Evolutionary conservation across 441 rosid genomes (phyloP).

Genomic region (Bruguiera hainesii): DNA sequence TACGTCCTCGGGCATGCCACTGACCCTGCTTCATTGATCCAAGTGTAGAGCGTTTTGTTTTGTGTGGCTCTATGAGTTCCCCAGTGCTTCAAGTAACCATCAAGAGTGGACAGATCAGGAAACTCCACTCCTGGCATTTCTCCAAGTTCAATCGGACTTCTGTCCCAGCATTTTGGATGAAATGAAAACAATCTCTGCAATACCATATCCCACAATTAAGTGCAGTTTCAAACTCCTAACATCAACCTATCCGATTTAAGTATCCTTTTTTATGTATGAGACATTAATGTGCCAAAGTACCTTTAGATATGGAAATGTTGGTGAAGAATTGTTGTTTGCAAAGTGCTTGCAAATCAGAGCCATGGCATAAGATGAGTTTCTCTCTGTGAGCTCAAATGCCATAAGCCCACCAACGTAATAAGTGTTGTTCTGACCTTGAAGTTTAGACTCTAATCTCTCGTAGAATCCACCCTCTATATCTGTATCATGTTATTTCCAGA

Average conservation of each 20-base stretch:
- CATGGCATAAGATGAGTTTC: conserved; percentile 70
- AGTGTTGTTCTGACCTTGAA: conserved; percentile 58
- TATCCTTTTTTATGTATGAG: not conserved
- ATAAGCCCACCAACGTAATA: conserved; percentile 64
- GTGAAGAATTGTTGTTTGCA: conserved; percentile 37
- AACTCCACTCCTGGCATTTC: conserved; percentile 52
- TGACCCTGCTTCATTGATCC: conserved; percentile 59
- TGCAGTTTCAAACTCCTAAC: conserved; percentile 4
- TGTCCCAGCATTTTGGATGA: conserved; percentile 29
- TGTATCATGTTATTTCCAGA: conserved; percentile 19
- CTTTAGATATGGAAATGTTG: conserved; percentile 53
- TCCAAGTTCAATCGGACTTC: conserved; percentile 28
- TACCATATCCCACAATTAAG: conserved; percentile 8
- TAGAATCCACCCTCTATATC: conserved; percentile 74
- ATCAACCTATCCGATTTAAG: not conserved
- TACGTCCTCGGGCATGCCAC: conserved; percentile 45
- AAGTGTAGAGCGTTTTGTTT: conserved; percentile 44
- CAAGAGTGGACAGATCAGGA: conserved; percentile 51
- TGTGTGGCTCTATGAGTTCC: conserved; percentile 37
- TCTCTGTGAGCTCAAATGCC: conserved; percentile 75
- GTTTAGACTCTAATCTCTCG: conserved; percentile 50
- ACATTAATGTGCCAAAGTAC: conserved; percentile 25
- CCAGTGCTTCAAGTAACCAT: conserved; percentile 63
- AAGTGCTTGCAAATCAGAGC: conserved; percentile 61
- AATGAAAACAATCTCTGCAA: conserved; percentile 52